These are phyloP conservation scores for Tetrastigma voinierianum DNA, from an alignment of 164 flowering plant genomes.

Conservation along the genomic window DNA sequence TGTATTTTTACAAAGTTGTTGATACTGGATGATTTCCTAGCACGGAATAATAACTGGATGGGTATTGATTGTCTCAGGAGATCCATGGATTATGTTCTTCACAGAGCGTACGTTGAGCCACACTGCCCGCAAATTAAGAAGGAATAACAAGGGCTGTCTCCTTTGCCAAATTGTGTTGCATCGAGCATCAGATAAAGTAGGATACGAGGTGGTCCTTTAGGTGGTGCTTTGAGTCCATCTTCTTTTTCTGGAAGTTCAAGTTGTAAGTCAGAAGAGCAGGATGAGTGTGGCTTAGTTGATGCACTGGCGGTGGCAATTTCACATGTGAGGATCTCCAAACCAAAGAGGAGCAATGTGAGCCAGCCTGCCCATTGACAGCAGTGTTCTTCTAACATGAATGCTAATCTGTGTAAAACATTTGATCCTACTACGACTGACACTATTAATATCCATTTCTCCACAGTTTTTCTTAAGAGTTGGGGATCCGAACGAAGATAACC, in stretches of 20 bases:
- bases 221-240: slow-evolving; percentile 7
- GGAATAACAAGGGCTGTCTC: slow-evolving; percentile 22
- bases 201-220: slow-evolving; percentile 5
- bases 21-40: not conserved
- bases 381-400: slow-evolving; percentile 72
- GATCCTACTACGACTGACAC: slow-evolving; percentile 25
- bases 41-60: not conserved
- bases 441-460: slow-evolving; percentile 11
- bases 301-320: slow-evolving; percentile 84
- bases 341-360: slow-evolving; percentile 77
- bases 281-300: slow-evolving; percentile 68
- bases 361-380: slow-evolving; percentile 65
- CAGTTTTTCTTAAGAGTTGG: slow-evolving; percentile 24
- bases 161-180: slow-evolving; percentile 9
- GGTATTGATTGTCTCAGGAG: slow-evolving; percentile 60
- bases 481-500: slow-evolving; percentile 19
- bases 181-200: slow-evolving; percentile 16
- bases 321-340: slow-evolving; percentile 75
- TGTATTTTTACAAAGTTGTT: not conserved
- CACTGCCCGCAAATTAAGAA: slow-evolving; percentile 46
- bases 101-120: slow-evolving; percentile 64
- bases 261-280: slow-evolving; percentile 46
- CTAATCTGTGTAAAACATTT: slow-evolving; percentile 91
- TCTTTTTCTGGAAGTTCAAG: slow-evolving; percentile 23
- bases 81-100: slow-evolving; percentile 87